Conservation (phyloP, 140 eudicot species). For the Oenanthe javanica region DNA sequence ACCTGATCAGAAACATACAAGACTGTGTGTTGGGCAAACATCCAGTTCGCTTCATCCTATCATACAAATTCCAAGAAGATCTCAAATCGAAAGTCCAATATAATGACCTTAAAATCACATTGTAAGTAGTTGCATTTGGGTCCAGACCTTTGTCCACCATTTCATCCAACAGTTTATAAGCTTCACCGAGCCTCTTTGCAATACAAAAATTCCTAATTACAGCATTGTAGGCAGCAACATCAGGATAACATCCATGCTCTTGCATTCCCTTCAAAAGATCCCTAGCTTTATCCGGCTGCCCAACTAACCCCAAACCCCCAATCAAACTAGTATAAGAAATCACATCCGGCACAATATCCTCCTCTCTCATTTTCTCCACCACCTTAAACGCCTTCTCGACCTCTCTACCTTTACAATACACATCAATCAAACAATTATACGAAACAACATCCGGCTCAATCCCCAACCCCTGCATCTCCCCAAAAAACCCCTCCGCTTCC, state of each 20-base stretch:
- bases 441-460: constrained; percentile 51
- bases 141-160: constrained; percentile 41
- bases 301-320: constrained; percentile 57
- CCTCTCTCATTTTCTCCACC: constrained; percentile 38
- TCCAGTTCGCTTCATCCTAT: constrained; percentile 43
- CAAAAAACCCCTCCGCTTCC: constrained; percentile 45
- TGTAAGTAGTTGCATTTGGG: constrained; percentile 52
- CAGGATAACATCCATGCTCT: constrained; percentile 58
- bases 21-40: constrained; percentile 59
- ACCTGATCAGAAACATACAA: constrained; percentile 50
- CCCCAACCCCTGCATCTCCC: constrained; percentile 46
- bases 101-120: constrained; percentile 40
- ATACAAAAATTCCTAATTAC: constrained; percentile 49
- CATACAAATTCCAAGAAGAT: constrained; percentile 43
- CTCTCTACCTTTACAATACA: constrained; percentile 46
- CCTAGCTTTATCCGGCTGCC: constrained; percentile 61
- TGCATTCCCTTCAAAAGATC: constrained; percentile 49
- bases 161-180: constrained; percentile 40
- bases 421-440: constrained; percentile 49
- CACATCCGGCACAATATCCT: constrained; percentile 45
- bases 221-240: constrained; percentile 60
- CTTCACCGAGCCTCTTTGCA: constrained; percentile 45
- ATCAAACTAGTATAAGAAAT: constrained; percentile 47
- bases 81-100: constrained; percentile 46
- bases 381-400: constrained; percentile 38